Evolutionary conservation across 208 protist species (phyloP), one percentile per base, ranked within the genome.

Genomic region (Lotmaria passim): DNA sequence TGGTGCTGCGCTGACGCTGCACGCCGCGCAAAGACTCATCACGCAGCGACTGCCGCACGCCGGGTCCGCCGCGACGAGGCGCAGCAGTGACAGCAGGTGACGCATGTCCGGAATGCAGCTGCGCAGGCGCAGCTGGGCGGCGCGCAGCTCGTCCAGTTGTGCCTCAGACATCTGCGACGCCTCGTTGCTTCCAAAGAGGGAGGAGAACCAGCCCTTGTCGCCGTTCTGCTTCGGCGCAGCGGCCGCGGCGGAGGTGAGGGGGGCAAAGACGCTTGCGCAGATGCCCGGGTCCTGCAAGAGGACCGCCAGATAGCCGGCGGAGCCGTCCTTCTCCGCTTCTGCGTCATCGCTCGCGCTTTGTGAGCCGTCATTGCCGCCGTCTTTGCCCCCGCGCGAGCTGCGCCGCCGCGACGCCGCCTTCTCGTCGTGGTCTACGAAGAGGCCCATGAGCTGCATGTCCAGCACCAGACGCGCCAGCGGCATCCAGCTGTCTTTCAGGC

Each of bases 121-220:
- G 21, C 65, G 61, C 39, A 87, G 28, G 43, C 67, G 79, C 21
- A 52, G 78, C 60, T 70, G 80, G n/a, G 69, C 77, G 14, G 47
- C 69, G 26, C 51, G 63, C 65, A 60, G 73, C 52, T 60, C 75
- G 48, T n/a, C 50, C 53, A 76, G 60, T 57, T 65, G 64, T 56
- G 48, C 62, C 26, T 75, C 64, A 23, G 69, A 71, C 64, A 73
- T 73, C 56, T 63, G 70, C 56, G 47, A 41, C 44, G 44, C 17
- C 30, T 60, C 70, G 39, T 24, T 44, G 17, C 74, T 50, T 28
- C 73, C 69, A 58, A 83, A 90, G 21, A 90, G 33, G 23, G 84
- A 80, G 2, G 87, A 81, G 57, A 93, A 69, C 84, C 81, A 93
- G 24, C 82, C 73, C 3, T 51, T 31, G 12, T 64, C 58, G 30